Evolutionary conservation across 2,329 filamentous ascomycete species (phyloP).

Genomic region (Remersonia thermophila): DNA sequence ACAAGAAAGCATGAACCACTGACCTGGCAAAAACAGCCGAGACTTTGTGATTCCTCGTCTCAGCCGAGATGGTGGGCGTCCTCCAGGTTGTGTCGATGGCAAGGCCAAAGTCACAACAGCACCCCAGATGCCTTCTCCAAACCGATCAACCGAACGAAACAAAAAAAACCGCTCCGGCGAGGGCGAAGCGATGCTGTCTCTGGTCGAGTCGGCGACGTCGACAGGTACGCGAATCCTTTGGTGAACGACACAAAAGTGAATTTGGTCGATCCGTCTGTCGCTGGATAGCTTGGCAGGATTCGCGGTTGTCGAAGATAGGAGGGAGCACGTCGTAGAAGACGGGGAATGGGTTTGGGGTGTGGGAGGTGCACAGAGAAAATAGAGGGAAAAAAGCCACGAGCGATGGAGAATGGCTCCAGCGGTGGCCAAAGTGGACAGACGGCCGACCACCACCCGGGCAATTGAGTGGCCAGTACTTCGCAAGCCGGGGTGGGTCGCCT

Average conservation of each 20-base stretch:
- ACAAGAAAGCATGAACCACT: slow-evolving; percentile 6
- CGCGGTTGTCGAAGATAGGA: slow-evolving; percentile 1
- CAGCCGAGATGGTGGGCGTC: slow-evolving; percentile 7
- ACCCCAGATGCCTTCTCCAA: slow-evolving; percentile 6
- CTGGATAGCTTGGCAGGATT: slow-evolving; percentile 9
- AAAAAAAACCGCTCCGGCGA: slow-evolving; percentile 13
- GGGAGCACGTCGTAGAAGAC: slow-evolving; percentile 14
- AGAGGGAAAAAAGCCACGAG: slow-evolving; percentile 12
- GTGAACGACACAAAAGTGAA: slow-evolving; percentile 28
- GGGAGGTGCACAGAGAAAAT: slow-evolving; percentile 7
- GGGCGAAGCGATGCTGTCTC: too few species aligned
- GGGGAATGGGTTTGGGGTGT: slow-evolving; percentile 5
- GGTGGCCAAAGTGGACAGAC: slow-evolving; percentile 5
- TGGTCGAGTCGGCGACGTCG: slow-evolving; percentile 7
- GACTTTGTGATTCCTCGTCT: slow-evolving; percentile 8
- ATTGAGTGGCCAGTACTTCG: too few species aligned
- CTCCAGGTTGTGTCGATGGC: slow-evolving; percentile 9
- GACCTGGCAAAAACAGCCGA: slow-evolving; percentile 13
- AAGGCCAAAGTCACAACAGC: slow-evolving; percentile 11
- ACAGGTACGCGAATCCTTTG: slow-evolving; percentile 20
- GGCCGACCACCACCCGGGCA: neutral
- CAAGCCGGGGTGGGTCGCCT: neutral
- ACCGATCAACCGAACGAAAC: neutral
- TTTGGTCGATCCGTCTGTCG: slow-evolving; percentile 24
- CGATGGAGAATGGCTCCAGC: neutral